Percentiles rank a stretch among this genome's conserved stretches.
These are phyloP conservation scores for Trichomonas tenax DNA, from an alignment of 208 protist species.

Conservation along the genomic window DNA sequence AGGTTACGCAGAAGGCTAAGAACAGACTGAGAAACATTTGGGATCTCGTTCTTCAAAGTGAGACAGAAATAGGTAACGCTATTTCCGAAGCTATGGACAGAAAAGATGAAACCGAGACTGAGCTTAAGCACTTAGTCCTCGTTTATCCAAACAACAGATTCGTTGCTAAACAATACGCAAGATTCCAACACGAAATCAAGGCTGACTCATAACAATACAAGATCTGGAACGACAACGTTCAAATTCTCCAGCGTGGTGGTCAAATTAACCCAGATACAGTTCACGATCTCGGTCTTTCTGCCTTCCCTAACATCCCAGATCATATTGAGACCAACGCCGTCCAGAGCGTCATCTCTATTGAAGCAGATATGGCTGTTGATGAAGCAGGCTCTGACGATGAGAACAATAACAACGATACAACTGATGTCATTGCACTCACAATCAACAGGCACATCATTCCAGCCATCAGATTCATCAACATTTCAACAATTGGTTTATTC, in stretches of 20 bases:
- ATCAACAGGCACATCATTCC: background rate
- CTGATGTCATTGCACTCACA: background rate
- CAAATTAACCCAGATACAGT: background rate
- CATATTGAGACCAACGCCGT: background rate
- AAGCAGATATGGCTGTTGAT: background rate
- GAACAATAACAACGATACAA: background rate
- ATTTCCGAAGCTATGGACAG: background rate
- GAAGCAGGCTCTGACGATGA: background rate
- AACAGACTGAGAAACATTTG: background rate
- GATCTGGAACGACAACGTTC: background rate
- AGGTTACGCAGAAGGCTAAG: background rate
- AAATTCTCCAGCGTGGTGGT: background rate
- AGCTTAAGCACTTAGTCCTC: background rate
- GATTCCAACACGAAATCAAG: background rate
- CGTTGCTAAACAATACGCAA: background rate
- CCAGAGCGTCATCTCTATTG: background rate
- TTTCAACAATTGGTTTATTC: background rate
- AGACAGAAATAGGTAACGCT: background rate
- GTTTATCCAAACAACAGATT: background rate
- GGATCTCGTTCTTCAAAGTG: background rate
- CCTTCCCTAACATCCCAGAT: background rate
- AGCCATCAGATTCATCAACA: background rate
- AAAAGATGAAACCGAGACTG: background rate
- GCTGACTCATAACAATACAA: background rate
- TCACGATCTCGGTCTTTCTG: background rate